These are phyloP conservation scores for Wickerhamiella bombiphila DNA, from an alignment of 805 yeast species.

Conservation along the genomic window DNA sequence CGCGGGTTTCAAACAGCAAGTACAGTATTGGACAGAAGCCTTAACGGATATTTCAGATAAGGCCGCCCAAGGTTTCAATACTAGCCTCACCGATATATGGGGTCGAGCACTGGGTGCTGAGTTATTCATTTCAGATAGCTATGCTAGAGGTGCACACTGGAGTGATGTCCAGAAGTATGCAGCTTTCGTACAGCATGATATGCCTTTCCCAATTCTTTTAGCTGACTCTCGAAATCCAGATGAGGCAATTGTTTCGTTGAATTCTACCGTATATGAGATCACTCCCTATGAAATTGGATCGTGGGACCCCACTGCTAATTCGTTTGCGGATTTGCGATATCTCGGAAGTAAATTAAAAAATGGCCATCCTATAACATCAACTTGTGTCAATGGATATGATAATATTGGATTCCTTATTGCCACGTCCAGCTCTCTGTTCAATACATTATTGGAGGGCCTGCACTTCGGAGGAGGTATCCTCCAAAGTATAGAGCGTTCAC, in stretches of 20 bases:
- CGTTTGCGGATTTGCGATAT: conserved; percentile 47
- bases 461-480: not conserved
- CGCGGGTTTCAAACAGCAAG: conserved; percentile 1
- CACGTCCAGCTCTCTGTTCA: conserved; percentile 67
- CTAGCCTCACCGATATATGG: conserved; percentile 58
- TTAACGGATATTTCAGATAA: conserved; percentile 3
- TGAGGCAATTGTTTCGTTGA: conserved; percentile 30
- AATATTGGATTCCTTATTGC: conserved; percentile 73
- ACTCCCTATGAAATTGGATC: conserved; percentile 52
- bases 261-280: conserved; percentile 35
- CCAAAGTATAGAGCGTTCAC: not conserved
- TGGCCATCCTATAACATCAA: conserved; percentile 15
- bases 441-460: conserved; percentile 32
- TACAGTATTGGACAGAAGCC: not conserved
- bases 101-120: conserved; percentile 52
- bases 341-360: conserved; percentile 29
- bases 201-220: conserved; percentile 48
- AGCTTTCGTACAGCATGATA: conserved; percentile 40
- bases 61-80: conserved; percentile 40
- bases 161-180: conserved; percentile 39
- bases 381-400: conserved; percentile 56
- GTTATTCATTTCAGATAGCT: conserved; percentile 39
- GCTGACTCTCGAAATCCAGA: conserved; percentile 25
- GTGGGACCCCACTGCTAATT: conserved; percentile 52
- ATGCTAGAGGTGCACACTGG: conserved; percentile 39